Evolutionary conservation across 2,329 filamentous ascomycete genomes (phyloP), one percentile per base, ranked within the genome.

Genomic region (Colletotrichum viniferum): DNA sequence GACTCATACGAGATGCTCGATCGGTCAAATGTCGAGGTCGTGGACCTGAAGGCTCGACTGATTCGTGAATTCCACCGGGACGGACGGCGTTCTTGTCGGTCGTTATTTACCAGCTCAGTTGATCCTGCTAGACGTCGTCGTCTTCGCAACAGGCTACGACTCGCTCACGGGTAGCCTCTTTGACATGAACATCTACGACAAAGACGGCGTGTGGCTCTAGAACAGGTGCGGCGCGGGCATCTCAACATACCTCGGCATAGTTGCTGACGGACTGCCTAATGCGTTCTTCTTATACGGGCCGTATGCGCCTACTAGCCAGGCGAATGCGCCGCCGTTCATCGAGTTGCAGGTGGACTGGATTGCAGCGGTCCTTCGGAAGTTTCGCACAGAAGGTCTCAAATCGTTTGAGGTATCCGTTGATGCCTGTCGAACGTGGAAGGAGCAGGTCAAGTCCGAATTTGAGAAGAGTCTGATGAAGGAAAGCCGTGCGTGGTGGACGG

Each of bases 281-380:
- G 77, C 76, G 8, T 79, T 79, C 34, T 18, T 80, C 18, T 32
- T 80, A 7, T 80, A 80, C 56, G 78, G 79, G 7, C 79, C 79
- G 3, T 78, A 79, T 73, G 76, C 76, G 13, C 78, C 79, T 1
- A 79, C 78, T 0, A 68, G 76, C 10, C 72, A 77, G 21, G 64
- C 76, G 12, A 79, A 80, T 26, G 77, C 73, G 6, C 79, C 79
- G 21, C 28, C 75, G 4, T 79, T 80, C 28, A 76, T 80, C 10
- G 79, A 79, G 58, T 28, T 71, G 28, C 73, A 80, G 56, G 77
- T 79, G 18, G 78, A 79, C 18, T 74, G 77, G 32, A n/a, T 79
- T 9, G 52, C 66, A 9, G 62, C 69, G 10, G 58, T 80, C 8
- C 64, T 80, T 3, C 56, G 76, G n/a, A 71, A 71, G 63, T 74